Conservation (phyloP, 345 rosid genomes). For the Euphorbia tirucalli region DNA sequence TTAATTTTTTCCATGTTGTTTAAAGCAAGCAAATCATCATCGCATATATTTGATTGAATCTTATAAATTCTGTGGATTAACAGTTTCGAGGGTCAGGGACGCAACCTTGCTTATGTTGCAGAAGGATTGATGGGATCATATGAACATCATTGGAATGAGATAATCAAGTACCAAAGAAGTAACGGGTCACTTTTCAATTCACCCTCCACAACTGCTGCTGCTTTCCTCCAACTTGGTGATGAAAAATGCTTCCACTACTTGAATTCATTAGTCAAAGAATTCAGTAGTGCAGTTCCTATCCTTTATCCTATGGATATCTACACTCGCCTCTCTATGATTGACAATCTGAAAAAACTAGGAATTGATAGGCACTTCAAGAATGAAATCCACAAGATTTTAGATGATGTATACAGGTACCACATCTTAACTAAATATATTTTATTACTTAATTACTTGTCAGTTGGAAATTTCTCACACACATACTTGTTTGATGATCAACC, state of each 20-base stretch:
- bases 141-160: slow-evolving; percentile 7
- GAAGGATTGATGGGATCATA: slow-evolving; percentile 8
- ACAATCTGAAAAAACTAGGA: slow-evolving; percentile 11
- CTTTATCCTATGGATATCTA: slow-evolving; percentile 10
- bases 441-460: neutral
- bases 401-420: slow-evolving; percentile 7
- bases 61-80: too few relatives aligned
- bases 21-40: too few relatives aligned
- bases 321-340: slow-evolving; percentile 11
- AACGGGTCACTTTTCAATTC: slow-evolving; percentile 18
- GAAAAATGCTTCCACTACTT: slow-evolving; percentile 11
- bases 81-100: neutral
- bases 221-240: slow-evolving; percentile 6
- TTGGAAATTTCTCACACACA: neutral
- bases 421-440: neutral
- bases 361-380: slow-evolving; percentile 13
- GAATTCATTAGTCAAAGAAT: neutral
- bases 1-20: neutral
- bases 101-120: slow-evolving; percentile 12
- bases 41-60: too few relatives aligned
- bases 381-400: neutral
- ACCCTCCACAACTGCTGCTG: slow-evolving; percentile 20
- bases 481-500: too few relatives aligned
- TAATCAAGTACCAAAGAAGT: slow-evolving; percentile 14
- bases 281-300: slow-evolving; percentile 10